Conservation (phyloP, 306 rosid genomes). For the Ormosia emarginata region DNA sequence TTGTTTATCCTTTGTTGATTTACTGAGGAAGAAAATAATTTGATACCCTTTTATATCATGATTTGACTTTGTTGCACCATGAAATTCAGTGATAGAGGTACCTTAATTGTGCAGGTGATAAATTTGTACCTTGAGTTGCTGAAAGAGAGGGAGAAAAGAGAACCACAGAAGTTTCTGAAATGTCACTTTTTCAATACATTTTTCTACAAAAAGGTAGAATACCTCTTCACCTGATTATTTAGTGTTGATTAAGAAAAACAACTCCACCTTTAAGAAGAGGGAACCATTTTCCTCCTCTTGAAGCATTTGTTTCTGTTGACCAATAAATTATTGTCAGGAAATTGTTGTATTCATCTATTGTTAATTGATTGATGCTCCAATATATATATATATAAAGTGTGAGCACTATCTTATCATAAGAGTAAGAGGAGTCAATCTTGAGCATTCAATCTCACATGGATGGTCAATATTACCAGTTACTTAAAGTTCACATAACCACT, state of each 20-base stretch:
- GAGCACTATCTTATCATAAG: too few relatives aligned
- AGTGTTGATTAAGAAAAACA: slow-evolving; percentile 4
- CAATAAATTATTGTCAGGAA: background rate
- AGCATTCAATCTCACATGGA: too few relatives aligned
- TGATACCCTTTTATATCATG: background rate
- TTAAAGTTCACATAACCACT: background rate
- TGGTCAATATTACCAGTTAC: background rate
- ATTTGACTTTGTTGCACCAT: background rate
- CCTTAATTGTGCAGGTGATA: slow-evolving; percentile 64
- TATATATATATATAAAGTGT: background rate
- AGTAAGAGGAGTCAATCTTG: too few relatives aligned
- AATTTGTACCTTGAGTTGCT: slow-evolving; percentile 89
- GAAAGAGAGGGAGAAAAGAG: slow-evolving; percentile 92
- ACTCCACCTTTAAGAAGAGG: background rate
- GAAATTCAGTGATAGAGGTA: slow-evolving; percentile 18
- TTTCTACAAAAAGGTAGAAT: slow-evolving; percentile 85
- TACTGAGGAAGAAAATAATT: background rate
- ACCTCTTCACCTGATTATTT: slow-evolving; percentile 6
- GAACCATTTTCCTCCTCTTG: slow-evolving; percentile 6
- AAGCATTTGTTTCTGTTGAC: background rate
- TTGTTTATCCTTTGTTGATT: background rate
- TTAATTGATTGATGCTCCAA: too few relatives aligned
- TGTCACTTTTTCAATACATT: slow-evolving; percentile 95
- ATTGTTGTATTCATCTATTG: background rate
- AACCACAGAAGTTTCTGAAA: slow-evolving; percentile 71